phyloP scores from a whole-genome alignment of 169 alveolate species.

The Toxoplasma gondii region DNA sequence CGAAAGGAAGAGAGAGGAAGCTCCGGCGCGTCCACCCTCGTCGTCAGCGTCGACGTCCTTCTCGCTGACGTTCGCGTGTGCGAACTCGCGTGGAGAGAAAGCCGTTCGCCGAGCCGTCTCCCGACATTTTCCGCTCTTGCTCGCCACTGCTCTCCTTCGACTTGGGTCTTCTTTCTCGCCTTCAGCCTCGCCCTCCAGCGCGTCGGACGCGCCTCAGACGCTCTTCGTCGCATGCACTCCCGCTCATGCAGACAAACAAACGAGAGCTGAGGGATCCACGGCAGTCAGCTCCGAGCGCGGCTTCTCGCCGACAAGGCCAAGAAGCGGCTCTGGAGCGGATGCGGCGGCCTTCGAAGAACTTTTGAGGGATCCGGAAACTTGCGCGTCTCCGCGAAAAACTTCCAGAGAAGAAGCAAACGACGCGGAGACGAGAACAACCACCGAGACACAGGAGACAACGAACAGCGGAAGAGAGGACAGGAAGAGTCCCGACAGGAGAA shows the following conservation, averaged over 20 bases:
- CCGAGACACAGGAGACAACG: neutral
- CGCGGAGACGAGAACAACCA: too few relatives aligned
- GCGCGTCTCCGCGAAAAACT: too few relatives aligned
- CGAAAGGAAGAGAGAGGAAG: neutral
- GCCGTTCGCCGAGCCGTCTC: neutral
- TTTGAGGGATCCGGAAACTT: too few relatives aligned
- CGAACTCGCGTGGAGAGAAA: neutral
- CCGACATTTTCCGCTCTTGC: conserved; percentile 8
- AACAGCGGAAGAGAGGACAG: neutral
- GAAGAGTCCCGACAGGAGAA: too few relatives aligned
- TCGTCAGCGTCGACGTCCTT: neutral
- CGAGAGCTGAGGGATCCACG: too few relatives aligned
- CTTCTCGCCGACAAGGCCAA: too few relatives aligned
- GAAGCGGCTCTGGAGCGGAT: too few relatives aligned
- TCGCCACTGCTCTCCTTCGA: neutral
- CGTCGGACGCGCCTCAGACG: neutral
- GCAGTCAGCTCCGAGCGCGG: too few relatives aligned
- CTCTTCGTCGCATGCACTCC: neutral
- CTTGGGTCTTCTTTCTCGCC: neutral
- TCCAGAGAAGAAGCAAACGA: too few relatives aligned
- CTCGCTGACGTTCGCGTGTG: neutral
- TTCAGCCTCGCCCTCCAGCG: neutral
- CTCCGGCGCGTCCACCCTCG: neutral
- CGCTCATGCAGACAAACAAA: neutral
- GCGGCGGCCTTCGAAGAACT: neutral